Evolutionary conservation across 164 flowering plant species (phyloP), one percentile per base, ranked within the genome.

Genomic region (Magnolia changhungtana): DNA sequence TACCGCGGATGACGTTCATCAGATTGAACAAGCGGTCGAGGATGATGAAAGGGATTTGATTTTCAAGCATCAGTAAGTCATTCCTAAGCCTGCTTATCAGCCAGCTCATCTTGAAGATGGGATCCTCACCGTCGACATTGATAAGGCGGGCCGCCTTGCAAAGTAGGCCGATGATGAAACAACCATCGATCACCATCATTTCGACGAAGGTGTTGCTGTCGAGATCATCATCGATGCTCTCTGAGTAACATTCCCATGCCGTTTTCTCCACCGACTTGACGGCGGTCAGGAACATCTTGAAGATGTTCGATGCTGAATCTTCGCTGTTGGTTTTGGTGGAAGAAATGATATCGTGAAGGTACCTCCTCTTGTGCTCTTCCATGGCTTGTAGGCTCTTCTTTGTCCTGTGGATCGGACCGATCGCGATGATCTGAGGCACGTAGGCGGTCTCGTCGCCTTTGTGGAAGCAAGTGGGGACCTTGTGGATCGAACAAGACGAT

Each of bases 141-240:
- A 2, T 7, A 4, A 3, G 67, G 19, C 4, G 21, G 10, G 21
- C 19, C 10, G 10, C 21, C 67, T 64, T 64, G 24, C 8, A 19
- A 21, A 64, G 16, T 49, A 55, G 13, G 16, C 3, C 16, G 18
- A 55, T 55, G 18, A 55, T 16, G 61, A 55, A 55, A 10, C 61
- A 67, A 27, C 70, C 70, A 27, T 67, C 70, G 0, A 67, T 4
- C 18, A 67, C 70, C 70, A 67, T 67, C 70, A 27, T 24, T 27
- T 24, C 45, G 1, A 67, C 49, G 45, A 67, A 67, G 14, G 13
- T 0, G 8, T 10, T 55, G 61, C 1, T n/a, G 5, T 21, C 1
- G 6, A 9, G 20, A 8, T 4, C 23, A 20, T 1, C 8, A 18
- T 18, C 5, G 1, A 64, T 18, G 67, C 9, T 20, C 19, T 21